Conservation (phyloP, 2,329 filamentous ascomycete species). For the Fusarium sp. region DNA sequence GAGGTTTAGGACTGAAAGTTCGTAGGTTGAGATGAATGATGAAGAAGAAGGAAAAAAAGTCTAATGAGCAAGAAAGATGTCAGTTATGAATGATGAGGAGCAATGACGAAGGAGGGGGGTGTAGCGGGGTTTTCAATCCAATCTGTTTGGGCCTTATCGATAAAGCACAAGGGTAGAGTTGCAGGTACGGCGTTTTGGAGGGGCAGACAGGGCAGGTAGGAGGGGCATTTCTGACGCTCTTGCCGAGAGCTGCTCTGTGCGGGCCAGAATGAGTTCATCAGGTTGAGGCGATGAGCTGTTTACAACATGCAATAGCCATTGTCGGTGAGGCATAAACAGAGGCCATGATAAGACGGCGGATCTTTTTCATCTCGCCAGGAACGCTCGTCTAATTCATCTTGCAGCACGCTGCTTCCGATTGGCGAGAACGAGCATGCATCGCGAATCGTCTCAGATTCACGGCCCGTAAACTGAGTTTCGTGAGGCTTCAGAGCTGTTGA, state of each 20-base stretch:
- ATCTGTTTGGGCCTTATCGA: slow-evolving; percentile 44
- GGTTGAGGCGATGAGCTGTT: slow-evolving; percentile 43
- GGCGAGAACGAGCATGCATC: slow-evolving; percentile 32
- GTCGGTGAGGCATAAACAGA: slow-evolving; percentile 45
- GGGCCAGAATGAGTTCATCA: slow-evolving; percentile 45
- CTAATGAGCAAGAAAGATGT: slow-evolving; percentile 45
- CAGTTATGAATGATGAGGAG: slow-evolving; percentile 43
- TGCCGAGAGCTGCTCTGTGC: slow-evolving; percentile 41
- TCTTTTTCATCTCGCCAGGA: slow-evolving; percentile 30
- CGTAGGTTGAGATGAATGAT: slow-evolving; percentile 39
- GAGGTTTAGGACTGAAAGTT: slow-evolving; percentile 27
- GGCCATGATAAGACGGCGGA: slow-evolving; percentile 39
- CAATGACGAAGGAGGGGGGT: slow-evolving; percentile 41
- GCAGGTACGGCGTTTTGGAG: slow-evolving; percentile 27
- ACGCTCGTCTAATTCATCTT: slow-evolving; percentile 38
- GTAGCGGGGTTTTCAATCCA: slow-evolving; percentile 48
- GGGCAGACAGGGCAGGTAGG: slow-evolving; percentile 33
- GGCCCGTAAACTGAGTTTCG: slow-evolving; percentile 22
- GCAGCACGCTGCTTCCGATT: slow-evolving; percentile 40
- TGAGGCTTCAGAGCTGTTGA: slow-evolving; percentile 24
- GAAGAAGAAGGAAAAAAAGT: slow-evolving; percentile 35
- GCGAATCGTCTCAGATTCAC: slow-evolving; percentile 29
- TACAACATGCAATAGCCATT: slow-evolving; percentile 41
- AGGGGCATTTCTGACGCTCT: slow-evolving; percentile 34
- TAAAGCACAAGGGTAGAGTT: slow-evolving; percentile 37